Evolutionary conservation across 2,329 filamentous ascomycete genomes (phyloP).

Genomic region (Neodidymelliopsis sp.): DNA sequence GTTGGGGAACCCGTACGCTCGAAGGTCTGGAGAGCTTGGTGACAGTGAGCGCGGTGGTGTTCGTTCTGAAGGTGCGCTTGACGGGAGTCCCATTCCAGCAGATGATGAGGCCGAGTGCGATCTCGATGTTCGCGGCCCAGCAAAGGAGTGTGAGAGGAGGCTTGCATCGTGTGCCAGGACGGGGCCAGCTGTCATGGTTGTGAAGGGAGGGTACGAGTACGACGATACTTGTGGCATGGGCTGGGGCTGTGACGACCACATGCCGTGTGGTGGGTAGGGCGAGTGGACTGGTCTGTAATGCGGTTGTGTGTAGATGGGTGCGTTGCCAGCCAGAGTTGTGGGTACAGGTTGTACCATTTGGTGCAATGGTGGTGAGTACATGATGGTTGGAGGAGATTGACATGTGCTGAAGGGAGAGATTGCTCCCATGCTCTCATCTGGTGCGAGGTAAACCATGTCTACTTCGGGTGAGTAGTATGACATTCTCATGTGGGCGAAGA

Average conservation of each 20-base stretch:
- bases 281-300: slow-evolving; percentile 42
- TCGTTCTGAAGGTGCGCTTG: slow-evolving; percentile 34
- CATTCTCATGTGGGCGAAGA: slow-evolving; percentile 37
- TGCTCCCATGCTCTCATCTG: slow-evolving; percentile 43
- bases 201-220: slow-evolving; percentile 45
- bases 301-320: slow-evolving; percentile 38
- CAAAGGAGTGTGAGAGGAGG: slow-evolving; percentile 33
- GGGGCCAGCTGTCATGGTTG: slow-evolving; percentile 34
- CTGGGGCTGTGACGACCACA: slow-evolving; percentile 43
- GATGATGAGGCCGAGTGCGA: slow-evolving; percentile 48
- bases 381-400: slow-evolving; percentile 48
- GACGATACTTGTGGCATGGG: slow-evolving; percentile 42
- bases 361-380: slow-evolving; percentile 48
- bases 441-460: slow-evolving; percentile 47
- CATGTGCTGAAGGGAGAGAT: slow-evolving; percentile 48
- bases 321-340: slow-evolving; percentile 33
- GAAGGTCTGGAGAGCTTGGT: slow-evolving; percentile 50
- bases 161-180: slow-evolving; percentile 35
- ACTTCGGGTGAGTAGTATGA: slow-evolving; percentile 47
- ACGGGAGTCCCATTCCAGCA: slow-evolving; percentile 34
- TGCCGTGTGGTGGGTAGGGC: slow-evolving; percentile 43
- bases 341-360: slow-evolving; percentile 36
- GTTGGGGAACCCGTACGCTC: slow-evolving; percentile 54
- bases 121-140: slow-evolving; percentile 36
- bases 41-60: slow-evolving; percentile 49